A percentile compares a stretch with the other conserved stretches of the same genome.
These are phyloP conservation scores for Podila minutissima DNA, from an alignment of 192 early-diverging fungal genomes.

Conservation along the genomic window DNA sequence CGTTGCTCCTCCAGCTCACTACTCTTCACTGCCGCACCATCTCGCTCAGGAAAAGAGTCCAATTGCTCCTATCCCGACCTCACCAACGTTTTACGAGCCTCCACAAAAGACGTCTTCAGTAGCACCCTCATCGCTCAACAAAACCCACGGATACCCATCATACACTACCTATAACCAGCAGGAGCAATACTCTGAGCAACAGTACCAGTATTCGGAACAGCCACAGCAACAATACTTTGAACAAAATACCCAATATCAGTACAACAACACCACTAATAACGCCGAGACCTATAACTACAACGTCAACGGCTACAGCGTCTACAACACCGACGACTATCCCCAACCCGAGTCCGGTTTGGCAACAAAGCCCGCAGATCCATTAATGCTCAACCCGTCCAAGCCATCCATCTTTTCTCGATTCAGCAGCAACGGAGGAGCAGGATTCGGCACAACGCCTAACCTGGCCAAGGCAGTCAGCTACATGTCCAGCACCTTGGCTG, in stretches of 20 bases:
- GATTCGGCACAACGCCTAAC: constrained; percentile 10
- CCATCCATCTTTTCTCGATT: constrained; percentile 38
- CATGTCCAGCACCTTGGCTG: constrained; percentile 38
- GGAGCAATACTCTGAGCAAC: not conserved
- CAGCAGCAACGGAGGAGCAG: constrained; percentile 3
- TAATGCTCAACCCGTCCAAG: constrained; percentile 25
- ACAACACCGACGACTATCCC: constrained; percentile 2
- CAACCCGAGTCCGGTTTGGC: not conserved
- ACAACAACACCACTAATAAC: not conserved
- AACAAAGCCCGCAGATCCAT: constrained; percentile 1
- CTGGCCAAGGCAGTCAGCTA: constrained; percentile 36
- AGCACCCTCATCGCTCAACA: not conserved
- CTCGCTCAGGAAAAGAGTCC: constrained; percentile 16
- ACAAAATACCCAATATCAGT: constrained; percentile 13
- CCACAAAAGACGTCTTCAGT: constrained; percentile 1
- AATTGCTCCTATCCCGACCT: constrained; percentile 12
- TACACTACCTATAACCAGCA: not conserved
- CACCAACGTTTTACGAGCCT: not conserved
- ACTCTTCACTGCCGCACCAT: constrained; percentile 10
- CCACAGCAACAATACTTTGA: constrained; percentile 1
- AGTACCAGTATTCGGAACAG: not conserved
- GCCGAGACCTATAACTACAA: constrained; percentile 7
- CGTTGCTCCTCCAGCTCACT: constrained; percentile 17
- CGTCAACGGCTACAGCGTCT: constrained; percentile 20
- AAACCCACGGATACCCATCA: constrained; percentile 7